Evolutionary conservation across 2,329 filamentous ascomycete genomes (phyloP).

Genomic region (Sporothrix humicola): DNA sequence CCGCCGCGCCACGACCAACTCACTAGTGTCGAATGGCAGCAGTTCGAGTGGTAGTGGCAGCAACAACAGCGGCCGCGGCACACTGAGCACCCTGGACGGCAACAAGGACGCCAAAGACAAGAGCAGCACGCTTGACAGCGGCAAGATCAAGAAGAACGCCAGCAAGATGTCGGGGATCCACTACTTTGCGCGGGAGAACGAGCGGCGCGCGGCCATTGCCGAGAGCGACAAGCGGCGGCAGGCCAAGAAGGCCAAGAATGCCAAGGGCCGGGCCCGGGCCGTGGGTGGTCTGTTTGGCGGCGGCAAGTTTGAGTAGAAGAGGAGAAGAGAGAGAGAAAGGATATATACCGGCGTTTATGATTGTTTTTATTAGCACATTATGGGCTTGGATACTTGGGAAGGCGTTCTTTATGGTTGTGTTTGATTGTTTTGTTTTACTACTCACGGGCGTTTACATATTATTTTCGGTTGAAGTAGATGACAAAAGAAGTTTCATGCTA

Average conservation of each 20-base stretch:
- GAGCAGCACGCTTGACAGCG: neutral
- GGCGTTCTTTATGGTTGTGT: too few relatives aligned
- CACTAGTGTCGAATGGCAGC: conserved; percentile 51
- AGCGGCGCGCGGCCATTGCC: conserved; percentile 59
- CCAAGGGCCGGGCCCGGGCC: conserved; percentile 60
- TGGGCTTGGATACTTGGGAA: neutral
- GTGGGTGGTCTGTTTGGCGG: conserved; percentile 65
- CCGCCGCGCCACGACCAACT: conserved; percentile 74
- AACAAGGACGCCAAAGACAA: conserved; percentile 42
- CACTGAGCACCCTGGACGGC: neutral
- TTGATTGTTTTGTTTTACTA: too few relatives aligned
- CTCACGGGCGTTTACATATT: too few relatives aligned
- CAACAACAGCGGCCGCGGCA: conserved; percentile 37
- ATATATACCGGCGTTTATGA: neutral
- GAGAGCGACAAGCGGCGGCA: conserved; percentile 65
- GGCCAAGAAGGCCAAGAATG: conserved; percentile 63
- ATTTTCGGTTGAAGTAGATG: too few relatives aligned
- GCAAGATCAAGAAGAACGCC: conserved; percentile 58
- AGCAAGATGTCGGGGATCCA: conserved; percentile 66
- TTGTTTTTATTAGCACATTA: neutral
- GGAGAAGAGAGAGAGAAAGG: neutral
- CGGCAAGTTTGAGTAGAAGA: conserved; percentile 57
- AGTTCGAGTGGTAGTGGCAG: conserved; percentile 45
- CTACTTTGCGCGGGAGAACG: conserved; percentile 65
- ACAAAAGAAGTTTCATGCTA: too few relatives aligned